These are phyloP conservation scores for Penicillium sp. DNA, from an alignment of 2,329 filamentous ascomycete genomes.

Conservation along the genomic window DNA sequence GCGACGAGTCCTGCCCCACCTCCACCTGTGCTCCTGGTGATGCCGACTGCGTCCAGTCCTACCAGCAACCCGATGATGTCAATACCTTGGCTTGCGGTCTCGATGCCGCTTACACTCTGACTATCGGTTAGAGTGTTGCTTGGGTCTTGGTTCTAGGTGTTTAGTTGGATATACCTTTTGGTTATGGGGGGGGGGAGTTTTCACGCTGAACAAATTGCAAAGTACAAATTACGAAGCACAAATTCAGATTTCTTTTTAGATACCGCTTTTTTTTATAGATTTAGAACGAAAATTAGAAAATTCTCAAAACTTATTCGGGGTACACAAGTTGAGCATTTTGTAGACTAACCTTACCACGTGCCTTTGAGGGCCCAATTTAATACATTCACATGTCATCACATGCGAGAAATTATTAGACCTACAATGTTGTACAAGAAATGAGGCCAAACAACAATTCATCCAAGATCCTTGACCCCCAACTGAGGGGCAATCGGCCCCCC, in stretches of 20 bases:
- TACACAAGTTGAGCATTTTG: neutral
- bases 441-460: too few relatives aligned
- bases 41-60: conserved; percentile 26
- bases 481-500: neutral
- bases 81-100: conserved; percentile 28
- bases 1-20: conserved; percentile 23
- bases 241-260: neutral
- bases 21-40: conserved; percentile 30
- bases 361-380: neutral
- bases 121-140: conserved; percentile 21
- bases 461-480: neutral
- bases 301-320: neutral
- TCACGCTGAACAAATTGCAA: conserved; percentile 6
- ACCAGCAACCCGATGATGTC: conserved; percentile 31
- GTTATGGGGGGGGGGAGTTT: conserved; percentile 5
- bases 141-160: conserved; percentile 6
- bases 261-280: conserved; percentile 1
- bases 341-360: neutral
- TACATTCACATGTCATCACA: neutral
- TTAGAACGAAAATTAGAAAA: neutral
- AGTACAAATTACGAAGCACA: conserved; percentile 2
- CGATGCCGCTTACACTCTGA: conserved; percentile 41
- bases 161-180: conserved; percentile 10
- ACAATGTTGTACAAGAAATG: neutral
- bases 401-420: neutral